Conservation (phyloP, 495 filamentous ascomycete species). For the Penicillium bovifimosum region DNA sequence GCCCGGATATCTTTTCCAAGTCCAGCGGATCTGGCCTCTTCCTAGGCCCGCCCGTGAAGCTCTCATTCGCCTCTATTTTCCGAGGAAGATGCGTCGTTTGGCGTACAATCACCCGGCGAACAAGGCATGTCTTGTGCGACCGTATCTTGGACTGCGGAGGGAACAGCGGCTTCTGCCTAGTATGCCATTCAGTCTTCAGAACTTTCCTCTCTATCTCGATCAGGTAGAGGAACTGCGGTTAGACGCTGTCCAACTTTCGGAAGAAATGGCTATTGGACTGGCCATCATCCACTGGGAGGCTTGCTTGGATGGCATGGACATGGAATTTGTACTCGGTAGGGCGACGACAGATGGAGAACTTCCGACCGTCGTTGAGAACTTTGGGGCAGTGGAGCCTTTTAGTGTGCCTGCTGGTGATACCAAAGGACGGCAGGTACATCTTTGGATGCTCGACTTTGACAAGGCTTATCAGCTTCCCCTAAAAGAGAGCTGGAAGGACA, state of each 20-base stretch:
- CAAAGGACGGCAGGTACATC: background rate
- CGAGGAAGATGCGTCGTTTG: background rate
- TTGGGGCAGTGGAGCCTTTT: background rate
- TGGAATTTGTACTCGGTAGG: background rate
- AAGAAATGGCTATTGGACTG: background rate
- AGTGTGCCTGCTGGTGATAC: background rate
- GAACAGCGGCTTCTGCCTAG: background rate
- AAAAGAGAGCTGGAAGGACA: background rate
- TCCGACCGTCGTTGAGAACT: background rate
- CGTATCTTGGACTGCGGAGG: background rate
- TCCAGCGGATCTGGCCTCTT: background rate
- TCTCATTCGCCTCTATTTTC: background rate
- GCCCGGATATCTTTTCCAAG: background rate
- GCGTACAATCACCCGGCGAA: background rate
- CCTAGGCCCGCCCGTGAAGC: background rate
- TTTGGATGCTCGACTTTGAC: background rate
- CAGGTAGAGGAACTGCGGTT: background rate
- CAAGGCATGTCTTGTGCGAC: background rate
- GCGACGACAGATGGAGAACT: background rate
- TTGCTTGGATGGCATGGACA: background rate
- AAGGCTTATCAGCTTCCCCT: background rate
- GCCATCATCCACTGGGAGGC: background rate
- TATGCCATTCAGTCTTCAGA: background rate
- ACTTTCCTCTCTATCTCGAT: background rate
- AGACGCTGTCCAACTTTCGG: background rate